Percentiles rank a stretch among this genome's conserved stretches.
These are phyloP conservation scores for Tuber magnatum DNA, from an alignment of 495 filamentous ascomycete species.

Conservation along the genomic window DNA sequence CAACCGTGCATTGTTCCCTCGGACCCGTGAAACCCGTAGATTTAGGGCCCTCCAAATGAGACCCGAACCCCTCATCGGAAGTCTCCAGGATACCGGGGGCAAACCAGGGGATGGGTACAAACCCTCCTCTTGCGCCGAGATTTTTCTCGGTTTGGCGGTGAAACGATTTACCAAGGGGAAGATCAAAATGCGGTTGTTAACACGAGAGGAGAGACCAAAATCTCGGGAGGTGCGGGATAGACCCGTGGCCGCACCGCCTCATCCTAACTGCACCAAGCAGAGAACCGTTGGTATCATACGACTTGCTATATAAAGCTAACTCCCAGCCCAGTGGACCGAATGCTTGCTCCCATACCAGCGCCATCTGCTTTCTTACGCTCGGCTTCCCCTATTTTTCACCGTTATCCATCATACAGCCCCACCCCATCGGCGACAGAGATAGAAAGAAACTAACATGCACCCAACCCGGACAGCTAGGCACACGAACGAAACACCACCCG, in stretches of 20 bases:
- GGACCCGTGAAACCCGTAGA: neutral
- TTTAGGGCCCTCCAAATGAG: neutral
- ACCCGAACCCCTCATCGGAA: neutral
- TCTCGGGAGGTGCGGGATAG: neutral
- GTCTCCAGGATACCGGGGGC: neutral
- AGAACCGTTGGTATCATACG: neutral
- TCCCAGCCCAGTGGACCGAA: neutral
- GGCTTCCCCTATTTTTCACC: neutral
- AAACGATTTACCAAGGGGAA: neutral
- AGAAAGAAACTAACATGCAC: neutral
- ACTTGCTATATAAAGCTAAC: neutral
- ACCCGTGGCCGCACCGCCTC: neutral
- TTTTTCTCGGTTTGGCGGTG: neutral
- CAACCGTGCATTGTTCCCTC: neutral
- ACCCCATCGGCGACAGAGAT: neutral
- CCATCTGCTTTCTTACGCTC: neutral
- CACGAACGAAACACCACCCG: neutral
- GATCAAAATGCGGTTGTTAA: neutral
- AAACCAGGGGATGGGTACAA: neutral
- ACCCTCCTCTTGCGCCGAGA: neutral
- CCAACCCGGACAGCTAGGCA: neutral
- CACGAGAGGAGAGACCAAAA: neutral
- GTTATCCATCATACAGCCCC: neutral
- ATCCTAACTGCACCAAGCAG: neutral
- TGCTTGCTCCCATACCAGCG: neutral